Percentiles rank a stretch among this genome's conserved stretches.
Conservation (phyloP, 768 basidiomycete species). For the Hypholoma sublateritium region DNA sequence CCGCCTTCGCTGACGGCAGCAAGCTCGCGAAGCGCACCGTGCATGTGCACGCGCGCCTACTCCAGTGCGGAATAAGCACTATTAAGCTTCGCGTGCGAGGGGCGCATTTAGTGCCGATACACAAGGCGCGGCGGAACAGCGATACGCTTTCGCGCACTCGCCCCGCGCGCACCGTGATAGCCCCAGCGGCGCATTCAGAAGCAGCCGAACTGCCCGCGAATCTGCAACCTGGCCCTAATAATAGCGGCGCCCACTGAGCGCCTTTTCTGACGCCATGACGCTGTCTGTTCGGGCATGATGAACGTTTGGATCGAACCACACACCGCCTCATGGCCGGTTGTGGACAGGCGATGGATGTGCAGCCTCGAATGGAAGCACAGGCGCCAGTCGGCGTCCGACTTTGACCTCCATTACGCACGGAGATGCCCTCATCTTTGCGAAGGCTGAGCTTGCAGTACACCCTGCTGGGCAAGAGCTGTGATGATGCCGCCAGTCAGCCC, state of each 20-base stretch:
- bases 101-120: not conserved
- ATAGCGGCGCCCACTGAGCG: not conserved
- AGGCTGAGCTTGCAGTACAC: too few relatives aligned
- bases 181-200: not conserved
- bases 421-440: too few relatives aligned
- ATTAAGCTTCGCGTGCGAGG: not conserved
- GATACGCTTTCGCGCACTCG: not conserved
- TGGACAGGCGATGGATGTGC: not conserved
- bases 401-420: too few relatives aligned
- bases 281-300: not conserved
- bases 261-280: not conserved
- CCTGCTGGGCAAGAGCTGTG: too few relatives aligned
- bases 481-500: too few relatives aligned
- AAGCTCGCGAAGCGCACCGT: not conserved
- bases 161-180: not conserved
- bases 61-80: not conserved
- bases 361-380: too few relatives aligned
- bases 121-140: not conserved
- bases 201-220: too few relatives aligned
- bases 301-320: not conserved
- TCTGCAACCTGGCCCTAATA: not conserved
- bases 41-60: not conserved
- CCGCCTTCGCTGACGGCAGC: too few relatives aligned
- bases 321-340: not conserved
- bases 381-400: too few relatives aligned